phyloP scores from a whole-genome alignment of 352 stramenopile genomes.

The Pythium periplocum region DNA sequence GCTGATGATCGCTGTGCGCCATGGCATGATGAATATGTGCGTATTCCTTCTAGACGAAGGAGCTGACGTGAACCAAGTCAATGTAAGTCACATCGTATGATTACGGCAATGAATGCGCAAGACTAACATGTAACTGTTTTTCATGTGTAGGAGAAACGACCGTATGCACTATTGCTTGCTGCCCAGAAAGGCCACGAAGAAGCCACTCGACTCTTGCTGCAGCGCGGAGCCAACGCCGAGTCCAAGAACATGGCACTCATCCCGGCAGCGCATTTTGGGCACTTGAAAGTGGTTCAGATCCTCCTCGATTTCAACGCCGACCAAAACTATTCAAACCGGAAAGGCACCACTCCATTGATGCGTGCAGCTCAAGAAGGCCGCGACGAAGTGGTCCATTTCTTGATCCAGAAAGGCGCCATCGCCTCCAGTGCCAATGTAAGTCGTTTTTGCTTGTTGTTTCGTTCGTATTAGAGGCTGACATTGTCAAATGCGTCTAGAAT shows the following conservation, averaged over 20 bases:
- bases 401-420: constrained; percentile 66
- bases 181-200: constrained; percentile 75
- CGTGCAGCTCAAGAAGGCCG: constrained; percentile 80
- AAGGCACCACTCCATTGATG: constrained; percentile 85
- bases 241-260: constrained; percentile 86
- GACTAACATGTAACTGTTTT: neutral
- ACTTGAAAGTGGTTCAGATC: constrained; percentile 65
- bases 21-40: constrained; percentile 52
- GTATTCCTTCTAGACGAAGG: constrained; percentile 57
- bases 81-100: constrained; percentile 29
- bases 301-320: constrained; percentile 63
- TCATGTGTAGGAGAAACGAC: constrained; percentile 57
- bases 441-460: neutral
- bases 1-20: constrained; percentile 75
- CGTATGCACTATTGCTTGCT: constrained; percentile 72
- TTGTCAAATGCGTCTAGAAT: constrained; percentile 28
- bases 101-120: no score
- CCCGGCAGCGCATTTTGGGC: constrained; percentile 77
- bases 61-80: constrained; percentile 79
- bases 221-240: constrained; percentile 64
- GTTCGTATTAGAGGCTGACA: constrained; percentile 1
- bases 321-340: constrained; percentile 85
- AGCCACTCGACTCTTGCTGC: constrained; percentile 64
- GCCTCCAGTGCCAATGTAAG: constrained; percentile 67
- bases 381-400: constrained; percentile 67